Evolutionary conservation across 345 rosid genomes (phyloP).

Genomic region (Melaleuca quinquenervia): DNA sequence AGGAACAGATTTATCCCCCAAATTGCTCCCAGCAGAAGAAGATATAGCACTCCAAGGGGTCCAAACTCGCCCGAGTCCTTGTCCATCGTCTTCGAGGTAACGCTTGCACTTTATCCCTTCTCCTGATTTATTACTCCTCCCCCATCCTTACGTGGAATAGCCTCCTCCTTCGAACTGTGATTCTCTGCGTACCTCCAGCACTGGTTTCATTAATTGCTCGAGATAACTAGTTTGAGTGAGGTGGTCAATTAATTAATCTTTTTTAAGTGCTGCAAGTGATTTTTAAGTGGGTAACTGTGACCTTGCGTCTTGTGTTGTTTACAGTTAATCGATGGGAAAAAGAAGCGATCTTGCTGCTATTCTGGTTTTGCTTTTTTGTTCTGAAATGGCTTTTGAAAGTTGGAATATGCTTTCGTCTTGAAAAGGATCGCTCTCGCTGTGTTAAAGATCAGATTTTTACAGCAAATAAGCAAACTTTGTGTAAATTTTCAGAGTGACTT

Average conservation of each 20-base stretch:
- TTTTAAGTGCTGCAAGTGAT: not conserved
- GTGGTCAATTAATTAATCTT: not conserved
- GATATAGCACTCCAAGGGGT: not conserved
- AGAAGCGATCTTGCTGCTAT: not conserved
- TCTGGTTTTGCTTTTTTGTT: not conserved
- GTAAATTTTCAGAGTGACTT: not conserved
- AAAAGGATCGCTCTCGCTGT: not conserved
- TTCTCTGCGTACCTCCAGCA: not conserved
- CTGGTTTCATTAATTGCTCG: not conserved
- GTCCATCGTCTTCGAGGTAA: not conserved
- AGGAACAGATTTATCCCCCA: not conserved
- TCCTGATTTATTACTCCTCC: not conserved
- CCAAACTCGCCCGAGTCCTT: not conserved
- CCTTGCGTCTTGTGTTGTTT: not conserved
- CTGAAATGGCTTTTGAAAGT: not conserved
- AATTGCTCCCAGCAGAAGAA: not conserved
- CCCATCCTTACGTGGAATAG: not conserved
- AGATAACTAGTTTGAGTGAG: not conserved
- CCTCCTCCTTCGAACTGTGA: not conserved
- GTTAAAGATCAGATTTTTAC: not conserved
- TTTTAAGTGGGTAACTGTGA: not conserved
- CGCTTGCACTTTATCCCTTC: not conserved
- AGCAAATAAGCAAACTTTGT: not conserved
- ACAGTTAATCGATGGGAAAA: not conserved
- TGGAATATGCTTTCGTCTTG: not conserved